phyloP scores from a whole-genome alignment of 73 alveolate genomes.

The Durusdinium trenchii region DNA sequence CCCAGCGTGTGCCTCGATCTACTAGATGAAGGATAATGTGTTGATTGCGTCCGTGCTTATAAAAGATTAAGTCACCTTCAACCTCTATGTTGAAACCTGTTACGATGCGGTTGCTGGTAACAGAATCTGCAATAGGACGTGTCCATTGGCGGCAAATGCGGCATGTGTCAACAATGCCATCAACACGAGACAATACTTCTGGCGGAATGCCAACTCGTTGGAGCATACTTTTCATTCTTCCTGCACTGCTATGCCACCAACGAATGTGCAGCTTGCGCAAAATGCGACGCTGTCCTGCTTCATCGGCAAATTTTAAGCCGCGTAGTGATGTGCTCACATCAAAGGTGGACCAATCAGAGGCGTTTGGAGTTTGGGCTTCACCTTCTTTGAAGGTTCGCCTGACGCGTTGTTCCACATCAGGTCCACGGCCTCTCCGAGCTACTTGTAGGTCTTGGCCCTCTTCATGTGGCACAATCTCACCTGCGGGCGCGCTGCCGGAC shows the following conservation, averaged over 20 bases:
- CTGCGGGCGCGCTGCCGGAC: too few species aligned
- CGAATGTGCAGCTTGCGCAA: slow-evolving; percentile 28
- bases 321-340: neutral
- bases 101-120: neutral
- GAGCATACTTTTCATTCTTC: neutral
- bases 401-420: too few species aligned
- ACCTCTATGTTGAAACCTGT: neutral
- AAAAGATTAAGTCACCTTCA: neutral
- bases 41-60: too few species aligned
- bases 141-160: slow-evolving; percentile 1
- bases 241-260: neutral
- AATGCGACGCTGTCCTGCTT: neutral
- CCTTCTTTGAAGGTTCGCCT: too few species aligned
- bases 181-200: neutral
- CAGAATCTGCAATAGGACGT: neutral
- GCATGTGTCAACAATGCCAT: slow-evolving; percentile 8
- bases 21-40: neutral
- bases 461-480: too few species aligned
- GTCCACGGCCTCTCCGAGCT: too few species aligned
- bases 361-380: too few species aligned
- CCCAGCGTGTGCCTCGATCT: slow-evolving; percentile 5
- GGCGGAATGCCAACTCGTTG: neutral
- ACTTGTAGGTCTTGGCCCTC: too few species aligned
- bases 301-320: neutral
- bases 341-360: neutral